These are phyloP conservation scores for Neurospora sp. DNA, from an alignment of 495 filamentous ascomycete species.

Conservation along the genomic window DNA sequence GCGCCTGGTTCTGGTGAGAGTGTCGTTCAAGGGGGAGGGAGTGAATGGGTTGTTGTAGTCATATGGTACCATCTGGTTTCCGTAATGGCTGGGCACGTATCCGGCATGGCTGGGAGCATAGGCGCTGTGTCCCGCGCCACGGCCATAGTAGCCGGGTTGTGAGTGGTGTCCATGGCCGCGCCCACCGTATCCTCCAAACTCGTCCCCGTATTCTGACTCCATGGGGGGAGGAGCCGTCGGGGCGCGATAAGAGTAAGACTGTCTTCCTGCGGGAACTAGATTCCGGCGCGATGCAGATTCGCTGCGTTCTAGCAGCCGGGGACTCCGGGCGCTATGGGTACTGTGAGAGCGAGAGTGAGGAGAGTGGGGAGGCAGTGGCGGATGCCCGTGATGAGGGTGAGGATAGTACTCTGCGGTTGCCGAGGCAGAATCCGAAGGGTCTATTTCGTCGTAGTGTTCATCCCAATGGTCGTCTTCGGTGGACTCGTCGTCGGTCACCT, in stretches of 20 bases:
- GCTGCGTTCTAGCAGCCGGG: conserved; percentile 11
- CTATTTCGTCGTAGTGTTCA: conserved; percentile 50
- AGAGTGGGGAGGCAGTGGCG: neutral
- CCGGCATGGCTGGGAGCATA: conserved; percentile 37
- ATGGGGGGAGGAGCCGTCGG: conserved; percentile 30
- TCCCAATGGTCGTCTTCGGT: conserved; percentile 43
- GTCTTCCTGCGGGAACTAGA: conserved; percentile 25
- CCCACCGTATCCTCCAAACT: conserved; percentile 24
- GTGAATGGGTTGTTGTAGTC: conserved; percentile 34
- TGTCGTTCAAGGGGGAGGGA: conserved; percentile 11
- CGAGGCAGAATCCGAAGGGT: conserved; percentile 77
- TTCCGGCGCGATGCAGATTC: conserved; percentile 27
- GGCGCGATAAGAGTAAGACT: conserved; percentile 23
- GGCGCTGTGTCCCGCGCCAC: conserved; percentile 13
- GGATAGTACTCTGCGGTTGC: conserved; percentile 20
- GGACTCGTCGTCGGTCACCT: conserved; percentile 19
- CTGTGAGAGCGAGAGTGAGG: neutral
- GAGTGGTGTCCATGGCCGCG: conserved; percentile 20
- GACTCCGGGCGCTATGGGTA: conserved; percentile 18
- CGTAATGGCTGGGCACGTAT: conserved; percentile 18
- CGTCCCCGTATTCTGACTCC: conserved; percentile 37
- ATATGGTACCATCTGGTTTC: conserved; percentile 35
- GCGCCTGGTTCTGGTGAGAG: neutral
- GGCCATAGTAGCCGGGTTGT: conserved; percentile 27
- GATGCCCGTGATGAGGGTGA: conserved; percentile 7